These are phyloP conservation scores for Colletotrichum sublineola DNA, from an alignment of 2,329 filamentous ascomycete species.

Conservation along the genomic window DNA sequence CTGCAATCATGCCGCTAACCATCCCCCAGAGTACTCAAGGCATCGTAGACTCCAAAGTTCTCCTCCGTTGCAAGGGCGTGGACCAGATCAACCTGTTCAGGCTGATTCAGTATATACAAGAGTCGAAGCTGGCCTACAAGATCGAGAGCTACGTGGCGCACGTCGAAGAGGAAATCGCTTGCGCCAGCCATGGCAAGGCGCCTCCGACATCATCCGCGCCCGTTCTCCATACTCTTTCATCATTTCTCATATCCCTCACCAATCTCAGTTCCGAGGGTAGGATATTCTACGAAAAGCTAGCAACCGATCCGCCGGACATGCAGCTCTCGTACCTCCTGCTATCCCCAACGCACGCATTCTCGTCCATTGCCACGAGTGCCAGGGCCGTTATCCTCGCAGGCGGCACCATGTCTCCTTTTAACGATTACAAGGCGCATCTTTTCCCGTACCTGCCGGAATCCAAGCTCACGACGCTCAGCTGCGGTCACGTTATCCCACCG, in stretches of 20 bases:
- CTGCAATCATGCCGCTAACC: background rate
- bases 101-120: conserved; percentile 86
- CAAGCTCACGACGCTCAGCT: conserved; percentile 85
- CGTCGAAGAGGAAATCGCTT: conserved; percentile 63
- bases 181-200: conserved; percentile 45
- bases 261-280: conserved; percentile 82
- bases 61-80: conserved; percentile 86
- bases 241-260: conserved; percentile 83
- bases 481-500: conserved; percentile 91
- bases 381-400: conserved; percentile 91
- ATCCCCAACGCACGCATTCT: conserved; percentile 92
- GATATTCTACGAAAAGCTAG: conserved; percentile 71
- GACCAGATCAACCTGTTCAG: conserved; percentile 97
- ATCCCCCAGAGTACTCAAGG: conserved; percentile 67
- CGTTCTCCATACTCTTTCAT: conserved; percentile 67
- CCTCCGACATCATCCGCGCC: conserved; percentile 58
- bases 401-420: conserved; percentile 97
- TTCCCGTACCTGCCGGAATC: conserved; percentile 78
- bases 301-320: conserved; percentile 58
- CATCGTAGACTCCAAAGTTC: conserved; percentile 75
- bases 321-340: conserved; percentile 87
- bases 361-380: conserved; percentile 85
- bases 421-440: conserved; percentile 88
- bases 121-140: conserved; percentile 93
- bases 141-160: conserved; percentile 88